These are phyloP conservation scores for Morella rubra DNA, from an alignment of 306 rosid species.

Conservation along the genomic window DNA sequence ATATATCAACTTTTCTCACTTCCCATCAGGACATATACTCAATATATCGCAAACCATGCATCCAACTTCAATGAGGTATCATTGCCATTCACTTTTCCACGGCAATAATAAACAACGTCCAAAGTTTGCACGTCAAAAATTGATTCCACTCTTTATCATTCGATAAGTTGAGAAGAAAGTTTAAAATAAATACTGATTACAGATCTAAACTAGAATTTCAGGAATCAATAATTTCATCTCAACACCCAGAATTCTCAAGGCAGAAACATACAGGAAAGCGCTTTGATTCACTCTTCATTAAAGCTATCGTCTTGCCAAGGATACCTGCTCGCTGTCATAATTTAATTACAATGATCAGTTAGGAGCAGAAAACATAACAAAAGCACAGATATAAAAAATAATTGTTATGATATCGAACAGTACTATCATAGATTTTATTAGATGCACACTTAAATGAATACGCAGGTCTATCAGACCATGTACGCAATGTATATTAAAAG, in stretches of 20 bases:
- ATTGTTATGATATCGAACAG: slow-evolving; percentile 12
- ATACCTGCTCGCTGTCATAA: slow-evolving; percentile 79
- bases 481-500: neutral
- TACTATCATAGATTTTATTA: neutral
- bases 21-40: neutral
- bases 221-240: slow-evolving; percentile 1
- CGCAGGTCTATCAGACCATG: neutral
- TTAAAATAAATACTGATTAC: neutral
- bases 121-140: neutral
- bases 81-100: neutral
- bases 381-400: slow-evolving; percentile 20
- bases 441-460: neutral
- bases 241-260: neutral
- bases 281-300: slow-evolving; percentile 92
- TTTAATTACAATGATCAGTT: slow-evolving; percentile 22
- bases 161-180: neutral
- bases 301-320: slow-evolving; percentile 89
- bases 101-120: neutral
- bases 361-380: slow-evolving; percentile 26
- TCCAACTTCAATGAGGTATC: neutral
- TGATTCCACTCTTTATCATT: neutral
- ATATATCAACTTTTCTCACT: neutral
- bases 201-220: neutral
- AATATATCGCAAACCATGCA: neutral
- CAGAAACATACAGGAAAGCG: slow-evolving; percentile 70